Evolutionary conservation across 2,329 filamentous ascomycete genomes (phyloP), one percentile per base, ranked within the genome.

Genomic region (Penicillium sp.): DNA sequence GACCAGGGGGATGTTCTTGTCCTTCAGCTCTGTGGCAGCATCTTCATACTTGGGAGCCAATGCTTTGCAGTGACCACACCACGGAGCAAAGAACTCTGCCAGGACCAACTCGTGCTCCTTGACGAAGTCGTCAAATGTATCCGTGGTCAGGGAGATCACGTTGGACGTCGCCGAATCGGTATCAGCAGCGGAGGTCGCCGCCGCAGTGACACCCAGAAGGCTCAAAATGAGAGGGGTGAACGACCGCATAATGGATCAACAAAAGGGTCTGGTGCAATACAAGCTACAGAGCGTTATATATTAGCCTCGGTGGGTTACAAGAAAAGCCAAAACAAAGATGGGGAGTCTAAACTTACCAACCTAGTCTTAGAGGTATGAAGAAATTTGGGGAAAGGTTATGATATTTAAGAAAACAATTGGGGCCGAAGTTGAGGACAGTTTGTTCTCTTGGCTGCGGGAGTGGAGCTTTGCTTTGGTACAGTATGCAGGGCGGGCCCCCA

Each of bases 21-120:
- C 70, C 65, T 81, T 80, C 54, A 82, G 65, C 51, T 79, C 74
- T 8, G 78, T 76, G 45, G 79, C 79, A 47, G 79, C 79, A 55
- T 76, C 71, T 61, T 81, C 79, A 60, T 81, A 81, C 63, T 82
- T 79, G 26, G 79, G 79, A 33, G 78, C 95, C 66, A 99, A 90
- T 59, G 93, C 93, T 84, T 99, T 98, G 90, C 93, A 98, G 85
- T 98, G 93, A 65, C 93, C 93, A 68, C 90, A 96, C 93, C 93
- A 96, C 68, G 93, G 93, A 66, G 93, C 93, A 77, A 91, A 97
- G 87, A 97, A 99, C 82, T 99, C 93, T 69, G 92, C 92, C 61
- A 99, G 88, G 54, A 97, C 93, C 56, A 99, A 84, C 69, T 91
- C 87, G 76, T 98, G 90, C 68, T 87, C 79, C 76, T 89, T 89